These are phyloP conservation scores for Termitomyces heimii DNA, from an alignment of 768 basidiomycete species.

Conservation along the genomic window DNA sequence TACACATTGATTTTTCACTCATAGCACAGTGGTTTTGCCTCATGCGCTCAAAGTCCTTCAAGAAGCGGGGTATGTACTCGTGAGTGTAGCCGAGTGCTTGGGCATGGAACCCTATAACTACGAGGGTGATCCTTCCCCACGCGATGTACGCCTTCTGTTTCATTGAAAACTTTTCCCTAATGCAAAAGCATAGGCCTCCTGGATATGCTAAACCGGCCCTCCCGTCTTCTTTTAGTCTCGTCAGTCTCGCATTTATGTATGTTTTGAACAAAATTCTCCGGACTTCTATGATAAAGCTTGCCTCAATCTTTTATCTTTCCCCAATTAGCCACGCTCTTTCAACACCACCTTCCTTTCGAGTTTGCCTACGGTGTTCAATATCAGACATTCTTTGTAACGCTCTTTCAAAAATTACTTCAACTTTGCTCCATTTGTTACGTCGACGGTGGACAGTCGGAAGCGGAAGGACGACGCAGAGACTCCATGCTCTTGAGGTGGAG, in stretches of 20 bases:
- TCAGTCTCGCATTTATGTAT: no score
- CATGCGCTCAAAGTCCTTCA: slow-evolving; percentile 28
- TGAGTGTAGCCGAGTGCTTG: slow-evolving; percentile 33
- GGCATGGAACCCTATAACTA: slow-evolving; percentile 26
- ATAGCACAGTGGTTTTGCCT: slow-evolving; percentile 26
- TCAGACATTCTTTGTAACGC: background rate
- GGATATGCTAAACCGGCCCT: background rate
- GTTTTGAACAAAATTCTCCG: background rate
- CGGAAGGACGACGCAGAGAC: background rate
- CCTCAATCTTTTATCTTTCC: background rate
- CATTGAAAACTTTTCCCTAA: background rate
- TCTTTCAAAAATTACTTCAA: background rate
- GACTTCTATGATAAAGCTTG: background rate
- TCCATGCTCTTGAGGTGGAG: no score
- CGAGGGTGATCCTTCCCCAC: slow-evolving; percentile 19
- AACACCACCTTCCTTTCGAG: background rate
- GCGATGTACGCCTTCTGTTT: slow-evolving; percentile 20
- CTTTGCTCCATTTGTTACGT: background rate
- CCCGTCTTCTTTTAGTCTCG: no score
- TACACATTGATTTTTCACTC: no score
- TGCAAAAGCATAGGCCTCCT: background rate
- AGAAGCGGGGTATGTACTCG: slow-evolving; percentile 30
- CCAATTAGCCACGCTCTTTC: background rate
- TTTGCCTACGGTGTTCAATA: background rate
- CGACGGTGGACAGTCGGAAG: background rate